These are phyloP conservation scores for Penicillium nordicum DNA, from an alignment of 2,329 filamentous ascomycete species.

Conservation along the genomic window DNA sequence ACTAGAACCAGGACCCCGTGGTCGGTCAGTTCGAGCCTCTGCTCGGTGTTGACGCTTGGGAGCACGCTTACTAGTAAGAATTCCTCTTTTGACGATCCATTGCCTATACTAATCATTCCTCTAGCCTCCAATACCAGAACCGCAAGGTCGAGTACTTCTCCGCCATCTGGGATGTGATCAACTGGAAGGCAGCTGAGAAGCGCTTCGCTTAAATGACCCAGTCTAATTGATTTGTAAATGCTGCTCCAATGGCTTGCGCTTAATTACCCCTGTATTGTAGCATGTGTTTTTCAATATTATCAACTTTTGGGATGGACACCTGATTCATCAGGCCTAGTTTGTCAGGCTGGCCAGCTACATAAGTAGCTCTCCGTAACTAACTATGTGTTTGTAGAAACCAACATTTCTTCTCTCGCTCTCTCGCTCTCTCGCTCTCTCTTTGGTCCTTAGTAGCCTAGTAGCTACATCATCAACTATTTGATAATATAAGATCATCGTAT, in stretches of 20 bases:
- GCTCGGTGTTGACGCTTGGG: slow-evolving; percentile 90
- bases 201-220: slow-evolving; percentile 56
- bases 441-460: too few relatives aligned
- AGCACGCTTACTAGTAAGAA: slow-evolving; percentile 82
- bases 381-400: too few relatives aligned
- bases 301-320: not conserved
- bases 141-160: slow-evolving; percentile 94
- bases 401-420: too few relatives aligned
- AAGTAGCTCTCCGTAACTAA: too few relatives aligned
- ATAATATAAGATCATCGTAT: not conserved
- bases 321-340: too few relatives aligned
- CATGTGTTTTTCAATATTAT: slow-evolving; percentile 12
- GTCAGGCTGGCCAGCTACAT: too few relatives aligned
- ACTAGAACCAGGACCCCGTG: slow-evolving; percentile 79
- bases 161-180: slow-evolving; percentile 90
- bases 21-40: slow-evolving; percentile 78
- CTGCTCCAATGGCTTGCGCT: slow-evolving; percentile 5
- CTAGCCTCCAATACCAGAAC: slow-evolving; percentile 85
- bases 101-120: slow-evolving; percentile 17
- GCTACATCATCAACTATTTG: not conserved
- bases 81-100: not conserved
- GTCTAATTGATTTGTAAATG: slow-evolving; percentile 5
- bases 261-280: slow-evolving; percentile 21
- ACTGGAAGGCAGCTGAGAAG: slow-evolving; percentile 87
- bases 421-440: too few relatives aligned